Percentiles rank a stretch among this genome's conserved stretches.
Evolutionary conservation across 331 rosid species (phyloP).

Genomic region (Malus hybrid): DNA sequence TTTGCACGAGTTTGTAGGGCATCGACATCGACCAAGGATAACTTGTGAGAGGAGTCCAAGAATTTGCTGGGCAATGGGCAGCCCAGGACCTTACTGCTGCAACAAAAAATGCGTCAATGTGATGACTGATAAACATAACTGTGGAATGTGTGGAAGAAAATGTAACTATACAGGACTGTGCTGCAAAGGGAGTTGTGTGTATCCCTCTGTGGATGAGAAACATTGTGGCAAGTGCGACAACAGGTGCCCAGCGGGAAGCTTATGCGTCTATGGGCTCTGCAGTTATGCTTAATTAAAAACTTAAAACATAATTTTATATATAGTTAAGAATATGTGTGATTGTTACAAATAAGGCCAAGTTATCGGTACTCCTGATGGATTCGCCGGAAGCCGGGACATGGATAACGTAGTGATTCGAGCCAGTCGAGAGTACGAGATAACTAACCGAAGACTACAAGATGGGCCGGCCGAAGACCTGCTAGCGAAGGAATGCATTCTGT

Average conservation of each 20-base stretch:
- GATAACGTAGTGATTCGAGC: no score
- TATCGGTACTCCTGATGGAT: no score
- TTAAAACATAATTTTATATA: no score
- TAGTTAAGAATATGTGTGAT: no score
- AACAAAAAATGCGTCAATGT: constrained; percentile 46
- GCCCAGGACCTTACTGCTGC: constrained; percentile 49
- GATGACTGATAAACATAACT: constrained; percentile 36
- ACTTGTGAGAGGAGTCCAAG: constrained; percentile 14
- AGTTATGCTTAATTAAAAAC: constrained; percentile 30
- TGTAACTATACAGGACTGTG: constrained; percentile 47
- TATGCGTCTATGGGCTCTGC: constrained; percentile 49
- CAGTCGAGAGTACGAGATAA: no score
- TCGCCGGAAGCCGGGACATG: no score
- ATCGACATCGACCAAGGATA: no score
- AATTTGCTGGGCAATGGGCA: constrained; percentile 33
- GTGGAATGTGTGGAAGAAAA: constrained; percentile 52
- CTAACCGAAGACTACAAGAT: no score
- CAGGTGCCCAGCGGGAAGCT: constrained; percentile 36
- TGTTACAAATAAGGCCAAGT: no score
- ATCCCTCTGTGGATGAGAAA: constrained; percentile 20
- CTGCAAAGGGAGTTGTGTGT: constrained; percentile 54
- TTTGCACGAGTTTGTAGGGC: no score
- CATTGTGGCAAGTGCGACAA: constrained; percentile 54
- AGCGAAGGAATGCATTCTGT: no score
- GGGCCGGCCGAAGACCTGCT: no score